Conservation (phyloP, 495 filamentous ascomycete genomes). For the Neurospora cerealis region DNA sequence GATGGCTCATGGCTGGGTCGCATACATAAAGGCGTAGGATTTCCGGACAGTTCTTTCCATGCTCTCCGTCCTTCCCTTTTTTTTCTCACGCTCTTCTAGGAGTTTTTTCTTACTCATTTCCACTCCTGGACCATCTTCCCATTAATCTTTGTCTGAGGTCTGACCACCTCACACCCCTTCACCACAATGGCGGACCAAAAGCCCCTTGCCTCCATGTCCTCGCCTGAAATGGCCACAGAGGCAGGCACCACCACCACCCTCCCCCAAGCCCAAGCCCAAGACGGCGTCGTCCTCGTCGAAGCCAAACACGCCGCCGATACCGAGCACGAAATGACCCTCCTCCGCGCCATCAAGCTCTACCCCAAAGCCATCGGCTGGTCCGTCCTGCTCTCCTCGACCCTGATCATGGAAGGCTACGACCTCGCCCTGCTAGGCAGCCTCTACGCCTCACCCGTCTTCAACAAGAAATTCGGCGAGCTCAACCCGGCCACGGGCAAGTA, state of each 20-base stretch:
- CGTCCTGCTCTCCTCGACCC: conserved; percentile 37
- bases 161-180: background rate
- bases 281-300: conserved; percentile 9
- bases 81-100: background rate
- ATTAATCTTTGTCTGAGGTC: background rate
- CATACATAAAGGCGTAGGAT: background rate
- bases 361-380: conserved; percentile 42
- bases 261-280: background rate
- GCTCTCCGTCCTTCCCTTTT: background rate
- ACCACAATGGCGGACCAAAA: background rate
- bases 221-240: background rate
- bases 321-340: conserved; percentile 32
- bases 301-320: conserved; percentile 20
- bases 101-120: no score
- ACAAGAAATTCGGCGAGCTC: conserved; percentile 23
- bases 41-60: background rate
- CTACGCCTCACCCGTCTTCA: conserved; percentile 25
- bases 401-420: conserved; percentile 52
- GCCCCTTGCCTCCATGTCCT: background rate
- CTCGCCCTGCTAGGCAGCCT: conserved; percentile 25
- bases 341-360: conserved; percentile 30
- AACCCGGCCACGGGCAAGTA: conserved; percentile 14
- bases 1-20: no score
- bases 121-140: no score
- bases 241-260: background rate